phyloP scores from a whole-genome alignment of 2,329 filamentous ascomycete species.

The Ceratocystis ficicola region DNA sequence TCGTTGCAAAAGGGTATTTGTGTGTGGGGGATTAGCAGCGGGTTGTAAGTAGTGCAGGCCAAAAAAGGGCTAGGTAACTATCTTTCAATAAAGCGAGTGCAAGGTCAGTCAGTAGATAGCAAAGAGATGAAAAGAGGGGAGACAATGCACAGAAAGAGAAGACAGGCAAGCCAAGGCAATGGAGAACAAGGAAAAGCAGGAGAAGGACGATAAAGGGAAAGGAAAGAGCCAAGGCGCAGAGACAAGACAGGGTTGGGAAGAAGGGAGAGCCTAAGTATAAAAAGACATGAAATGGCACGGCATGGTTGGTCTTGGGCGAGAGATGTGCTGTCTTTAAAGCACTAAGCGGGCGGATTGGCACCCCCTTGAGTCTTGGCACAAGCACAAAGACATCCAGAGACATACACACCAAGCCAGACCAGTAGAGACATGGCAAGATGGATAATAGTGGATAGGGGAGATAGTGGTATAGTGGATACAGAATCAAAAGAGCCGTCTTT shows the following conservation, averaged over 20 bases:
- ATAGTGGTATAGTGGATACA: not conserved
- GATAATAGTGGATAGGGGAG: not conserved
- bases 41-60: not conserved
- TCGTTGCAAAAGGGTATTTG: not conserved
- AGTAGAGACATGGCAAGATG: slow-evolving; percentile 9
- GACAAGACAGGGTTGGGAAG: slow-evolving; percentile 1
- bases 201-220: not conserved
- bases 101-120: not conserved
- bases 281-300: not conserved
- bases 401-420: not conserved
- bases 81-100: not conserved
- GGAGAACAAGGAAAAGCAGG: not conserved
- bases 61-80: not conserved
- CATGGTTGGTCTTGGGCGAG: not conserved
- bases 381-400: not conserved
- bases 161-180: no score
- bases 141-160: not conserved
- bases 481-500: slow-evolving; percentile 3
- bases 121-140: not conserved
- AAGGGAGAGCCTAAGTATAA: not conserved
- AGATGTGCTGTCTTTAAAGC: slow-evolving; percentile 11
- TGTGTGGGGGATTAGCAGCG: not conserved
- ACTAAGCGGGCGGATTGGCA: slow-evolving; percentile 4
- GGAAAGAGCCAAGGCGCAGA: not conserved
- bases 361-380: slow-evolving; percentile 13